A percentile compares a stretch with the other conserved stretches of the same genome.
Conservation (phyloP, 345 rosid species). For the Cardamine chenopodiifolia region DNA sequence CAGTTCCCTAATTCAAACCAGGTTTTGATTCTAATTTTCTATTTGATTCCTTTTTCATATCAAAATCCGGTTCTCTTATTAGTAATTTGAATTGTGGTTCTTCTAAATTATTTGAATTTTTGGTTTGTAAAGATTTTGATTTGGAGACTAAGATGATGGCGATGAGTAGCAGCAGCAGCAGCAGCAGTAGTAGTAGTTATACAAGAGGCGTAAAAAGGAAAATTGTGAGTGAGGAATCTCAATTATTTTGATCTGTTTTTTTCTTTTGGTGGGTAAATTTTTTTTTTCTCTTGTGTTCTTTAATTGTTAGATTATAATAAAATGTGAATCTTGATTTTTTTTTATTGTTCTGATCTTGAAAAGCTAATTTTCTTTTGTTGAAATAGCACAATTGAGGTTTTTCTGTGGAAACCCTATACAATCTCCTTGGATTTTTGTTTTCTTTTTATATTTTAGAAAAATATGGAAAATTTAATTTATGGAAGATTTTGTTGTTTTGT, state of each 20-base stretch:
- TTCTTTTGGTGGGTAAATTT: too few species aligned
- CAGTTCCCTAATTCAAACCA: background rate
- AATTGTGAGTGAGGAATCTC: conserved; percentile 19
- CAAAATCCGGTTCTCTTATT: background rate
- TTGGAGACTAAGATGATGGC: conserved; percentile 18
- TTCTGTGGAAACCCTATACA: background rate
- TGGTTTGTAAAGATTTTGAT: conserved; percentile 19
- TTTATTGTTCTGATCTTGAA: conserved; percentile 18
- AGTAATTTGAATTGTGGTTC: background rate
- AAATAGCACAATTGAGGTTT: background rate
- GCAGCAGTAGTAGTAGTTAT: background rate
- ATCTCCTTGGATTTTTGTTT: background rate
- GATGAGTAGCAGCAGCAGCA: conserved; percentile 3
- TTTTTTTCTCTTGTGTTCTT: background rate
- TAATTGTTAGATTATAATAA: background rate
- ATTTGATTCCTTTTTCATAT: background rate
- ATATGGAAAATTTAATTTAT: background rate
- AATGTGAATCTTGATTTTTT: background rate
- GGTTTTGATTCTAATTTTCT: background rate
- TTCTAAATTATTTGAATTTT: conserved; percentile 1
- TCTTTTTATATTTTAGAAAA: background rate
- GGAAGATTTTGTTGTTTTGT: too few species aligned
- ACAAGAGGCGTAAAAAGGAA: background rate
- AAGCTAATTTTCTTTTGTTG: background rate
- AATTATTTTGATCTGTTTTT: conserved; percentile 7